Conservation (phyloP, 164 flowering plant genomes). For the Magnolia kwangsiensis region DNA sequence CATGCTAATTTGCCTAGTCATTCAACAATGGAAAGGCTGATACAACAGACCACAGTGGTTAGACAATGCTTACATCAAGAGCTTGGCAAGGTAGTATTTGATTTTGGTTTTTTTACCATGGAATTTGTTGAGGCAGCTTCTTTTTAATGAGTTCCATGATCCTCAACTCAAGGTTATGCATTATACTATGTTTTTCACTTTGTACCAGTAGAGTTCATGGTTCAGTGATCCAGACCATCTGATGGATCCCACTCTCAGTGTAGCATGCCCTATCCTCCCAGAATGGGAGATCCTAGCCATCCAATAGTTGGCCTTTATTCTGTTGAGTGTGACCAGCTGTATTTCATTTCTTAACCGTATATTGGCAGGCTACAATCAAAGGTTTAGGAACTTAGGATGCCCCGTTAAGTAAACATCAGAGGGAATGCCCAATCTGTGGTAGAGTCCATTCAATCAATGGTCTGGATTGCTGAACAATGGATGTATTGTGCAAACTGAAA, state of each 20-base stretch:
- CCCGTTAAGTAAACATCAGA: background rate
- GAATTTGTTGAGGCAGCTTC: background rate
- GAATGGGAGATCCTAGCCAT: too few relatives aligned
- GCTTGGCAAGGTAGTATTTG: conserved; percentile 54
- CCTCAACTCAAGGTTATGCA: too few relatives aligned
- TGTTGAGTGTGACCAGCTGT: background rate
- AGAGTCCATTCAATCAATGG: too few relatives aligned
- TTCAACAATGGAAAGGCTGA: conserved; percentile 80
- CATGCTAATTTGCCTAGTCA: conserved; percentile 67
- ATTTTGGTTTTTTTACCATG: conserved; percentile 6
- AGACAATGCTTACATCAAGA: conserved; percentile 72
- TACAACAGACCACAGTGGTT: conserved; percentile 77
- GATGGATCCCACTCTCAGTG: too few relatives aligned
- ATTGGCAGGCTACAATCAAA: background rate
- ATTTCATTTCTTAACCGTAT: background rate
- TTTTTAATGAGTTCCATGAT: background rate
- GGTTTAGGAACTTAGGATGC: background rate
- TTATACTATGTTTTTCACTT: too few relatives aligned
- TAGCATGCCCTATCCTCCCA: too few relatives aligned
- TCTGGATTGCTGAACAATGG: too few relatives aligned
- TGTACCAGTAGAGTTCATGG: too few relatives aligned
- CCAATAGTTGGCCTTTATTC: too few relatives aligned
- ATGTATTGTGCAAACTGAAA: too few relatives aligned
- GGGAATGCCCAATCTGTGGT: too few relatives aligned
- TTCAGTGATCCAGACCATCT: too few relatives aligned